phyloP scores from a whole-genome alignment of 352 stramenopile species.

The Globisporangium paroecandrum region DNA sequence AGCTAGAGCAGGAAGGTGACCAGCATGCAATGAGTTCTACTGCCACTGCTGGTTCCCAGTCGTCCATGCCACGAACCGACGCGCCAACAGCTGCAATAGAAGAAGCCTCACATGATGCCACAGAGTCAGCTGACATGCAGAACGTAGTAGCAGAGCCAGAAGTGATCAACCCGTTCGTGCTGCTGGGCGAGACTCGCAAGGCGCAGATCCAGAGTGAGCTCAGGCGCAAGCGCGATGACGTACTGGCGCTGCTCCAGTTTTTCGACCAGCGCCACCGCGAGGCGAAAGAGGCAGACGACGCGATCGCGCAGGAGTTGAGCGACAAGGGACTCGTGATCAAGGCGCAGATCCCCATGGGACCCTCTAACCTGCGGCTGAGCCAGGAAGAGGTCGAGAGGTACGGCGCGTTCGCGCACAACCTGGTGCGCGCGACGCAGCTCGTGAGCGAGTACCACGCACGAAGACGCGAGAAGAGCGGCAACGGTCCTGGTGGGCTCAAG shows the following conservation, averaged over 20 bases:
- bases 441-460: slow-evolving; percentile 47
- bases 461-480: slow-evolving; percentile 48
- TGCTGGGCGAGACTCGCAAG: slow-evolving; percentile 33
- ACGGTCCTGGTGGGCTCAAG: slow-evolving; percentile 20
- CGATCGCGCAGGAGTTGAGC: slow-evolving; percentile 41
- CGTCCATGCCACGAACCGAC: not conserved
- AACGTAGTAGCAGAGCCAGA: not conserved
- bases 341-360: slow-evolving; percentile 69
- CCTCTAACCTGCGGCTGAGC: slow-evolving; percentile 51
- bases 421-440: slow-evolving; percentile 61
- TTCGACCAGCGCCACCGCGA: slow-evolving; percentile 45
- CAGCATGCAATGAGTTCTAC: not conserved
- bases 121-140: not conserved
- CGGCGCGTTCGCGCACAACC: slow-evolving; percentile 34
- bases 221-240: slow-evolving; percentile 28
- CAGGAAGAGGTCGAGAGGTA: slow-evolving; percentile 38
- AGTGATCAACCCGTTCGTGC: slow-evolving; percentile 29
- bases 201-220: slow-evolving; percentile 31
- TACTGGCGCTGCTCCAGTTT: slow-evolving; percentile 38
- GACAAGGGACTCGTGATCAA: slow-evolving; percentile 61
- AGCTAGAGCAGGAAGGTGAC: too few species aligned
- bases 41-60: not conserved
- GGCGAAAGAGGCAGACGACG: slow-evolving; percentile 38
- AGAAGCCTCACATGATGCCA: not conserved
- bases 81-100: not conserved